Percentiles rank a stretch among this genome's conserved stretches.
These are phyloP conservation scores for Myxozyma sirexii DNA, from an alignment of 805 yeast genomes.

Conservation along the genomic window DNA sequence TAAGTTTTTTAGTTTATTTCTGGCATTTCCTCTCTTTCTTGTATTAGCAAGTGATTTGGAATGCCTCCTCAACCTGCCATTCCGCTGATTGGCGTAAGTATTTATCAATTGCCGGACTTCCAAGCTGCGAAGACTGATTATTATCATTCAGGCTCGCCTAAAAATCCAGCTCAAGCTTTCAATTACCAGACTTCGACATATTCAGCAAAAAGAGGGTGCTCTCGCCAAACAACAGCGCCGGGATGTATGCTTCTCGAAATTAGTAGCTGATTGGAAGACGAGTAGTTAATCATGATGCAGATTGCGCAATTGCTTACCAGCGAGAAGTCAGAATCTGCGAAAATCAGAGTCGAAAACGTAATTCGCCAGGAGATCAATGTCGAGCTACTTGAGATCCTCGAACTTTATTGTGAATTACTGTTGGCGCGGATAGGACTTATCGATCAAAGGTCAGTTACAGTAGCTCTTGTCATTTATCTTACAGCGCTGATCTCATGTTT, in stretches of 20 bases:
- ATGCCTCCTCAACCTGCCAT: conserved; percentile 4
- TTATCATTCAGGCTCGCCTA: conserved; percentile 27
- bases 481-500: no score
- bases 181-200: conserved; percentile 65
- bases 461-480: neutral
- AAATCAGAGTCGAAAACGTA: conserved; percentile 78
- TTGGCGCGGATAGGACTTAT: conserved; percentile 72
- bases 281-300: conserved; percentile 31
- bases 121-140: neutral
- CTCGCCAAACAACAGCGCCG: conserved; percentile 74
- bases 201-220: conserved; percentile 75
- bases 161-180: conserved; percentile 60
- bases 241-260: conserved; percentile 43
- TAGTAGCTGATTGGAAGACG: neutral
- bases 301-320: conserved; percentile 68
- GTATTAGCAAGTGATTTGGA: no score
- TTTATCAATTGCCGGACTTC: neutral
- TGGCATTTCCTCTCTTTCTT: no score
- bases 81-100: conserved; percentile 15
- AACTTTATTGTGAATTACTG: conserved; percentile 77
- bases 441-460: conserved; percentile 43
- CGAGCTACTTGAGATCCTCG: conserved; percentile 76
- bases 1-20: no score
- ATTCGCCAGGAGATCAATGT: conserved; percentile 79
- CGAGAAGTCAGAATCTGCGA: conserved; percentile 81